Evolutionary conservation across 1,139 yeast species (phyloP), one percentile per base, ranked within the genome.

Genomic region (Geotrichum restrictum): DNA sequence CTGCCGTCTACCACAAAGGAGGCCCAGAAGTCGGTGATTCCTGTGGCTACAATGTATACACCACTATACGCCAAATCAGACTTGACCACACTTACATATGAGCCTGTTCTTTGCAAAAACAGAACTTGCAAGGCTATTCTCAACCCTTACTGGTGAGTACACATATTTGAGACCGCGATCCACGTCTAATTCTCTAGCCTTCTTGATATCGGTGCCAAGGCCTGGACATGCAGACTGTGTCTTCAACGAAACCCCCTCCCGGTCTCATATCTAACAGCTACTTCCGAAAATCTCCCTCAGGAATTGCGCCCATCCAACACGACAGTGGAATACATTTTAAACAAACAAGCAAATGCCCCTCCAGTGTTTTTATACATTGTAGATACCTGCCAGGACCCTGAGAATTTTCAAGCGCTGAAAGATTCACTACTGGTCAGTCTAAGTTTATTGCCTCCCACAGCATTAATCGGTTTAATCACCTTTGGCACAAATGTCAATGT

Each of bases 201-300:
- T 34, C 59, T 75, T 14, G 77, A 76, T 58, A 52, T 62, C 41
- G 69, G 68, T 27, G 71, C 73, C 11, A 77, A 74, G 48, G 64
- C 73, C 1, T 85, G 93, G 93, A 68, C 75, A 1, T 85, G 93
- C 67, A 80, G 81, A 21, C 70, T 83, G 52, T 85, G 93, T 69
- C 71, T 73, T 16, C 71, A 75, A 46, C 71, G 81, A 40, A 84
- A 83, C 64, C 71, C 79, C 36, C 63, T 83, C 7, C 77, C 77
- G n/a, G 66, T 61, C 31, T 62, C 62, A 5, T 62, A 64, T 46
- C 43, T 59, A 22, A 54, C 56, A 21, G 52, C 60, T 6, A 52
- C 60, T 2, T 54, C 62, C 2, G 66, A 62, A 5, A 54, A 56
- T 14, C 55, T 67, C 29, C 70, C 70, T 1, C 54, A 56, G n/a